Evolutionary conservation across 2,329 filamentous ascomycete genomes (phyloP), one percentile per base, ranked within the genome.

Genomic region (Colletotrichum musae): DNA sequence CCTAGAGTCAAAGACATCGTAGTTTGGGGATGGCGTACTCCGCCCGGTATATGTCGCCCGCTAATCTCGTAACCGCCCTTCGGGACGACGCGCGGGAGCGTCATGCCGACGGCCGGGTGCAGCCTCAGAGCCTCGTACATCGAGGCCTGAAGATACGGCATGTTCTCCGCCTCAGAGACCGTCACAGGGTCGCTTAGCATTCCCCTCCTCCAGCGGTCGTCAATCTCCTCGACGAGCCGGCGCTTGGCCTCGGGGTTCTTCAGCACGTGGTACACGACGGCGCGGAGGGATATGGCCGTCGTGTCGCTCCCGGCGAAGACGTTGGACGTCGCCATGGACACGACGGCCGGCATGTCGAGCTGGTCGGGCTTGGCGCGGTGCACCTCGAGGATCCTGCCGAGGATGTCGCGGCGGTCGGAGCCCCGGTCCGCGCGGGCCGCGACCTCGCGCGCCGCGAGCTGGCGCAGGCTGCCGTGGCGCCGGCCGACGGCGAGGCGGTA

Each of bases 11-110:
- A 32, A 32, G 28, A 32, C 28, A 32, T 32, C 28, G 6, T 32
- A 6, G 2, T 32, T 7, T 9, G 6, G 28, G 28, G 9, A 32
- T 9, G 6, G 6, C 28, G 41, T 41, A 75, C 75, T 4, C 74
- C 75, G n/a, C 70, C 75, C 1, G 72, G 72, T 28, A 76, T 70
- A 52, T 73, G 72, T n/a, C 60, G 52, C 15, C 73, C 72, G 48
- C 69, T 73, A 41, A 77, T 71, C 4, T 62, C 41, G 32, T 64
- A 60, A n/a, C 66, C 70, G 1, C 65, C 28, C 6, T 50, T 41
- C 2, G 65, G 60, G 7, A 68, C 53, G 3, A 68, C 65, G 4
- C 60, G 65, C 12, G 61, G 59, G 21, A 68, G 50, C 9, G 61
- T 68, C 65, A 68, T 68, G 32, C 65, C 65, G 0, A 68, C 65